These are phyloP conservation scores for Cyclospora cayetanensis DNA, from an alignment of 169 alveolate species.

Conservation along the genomic window DNA sequence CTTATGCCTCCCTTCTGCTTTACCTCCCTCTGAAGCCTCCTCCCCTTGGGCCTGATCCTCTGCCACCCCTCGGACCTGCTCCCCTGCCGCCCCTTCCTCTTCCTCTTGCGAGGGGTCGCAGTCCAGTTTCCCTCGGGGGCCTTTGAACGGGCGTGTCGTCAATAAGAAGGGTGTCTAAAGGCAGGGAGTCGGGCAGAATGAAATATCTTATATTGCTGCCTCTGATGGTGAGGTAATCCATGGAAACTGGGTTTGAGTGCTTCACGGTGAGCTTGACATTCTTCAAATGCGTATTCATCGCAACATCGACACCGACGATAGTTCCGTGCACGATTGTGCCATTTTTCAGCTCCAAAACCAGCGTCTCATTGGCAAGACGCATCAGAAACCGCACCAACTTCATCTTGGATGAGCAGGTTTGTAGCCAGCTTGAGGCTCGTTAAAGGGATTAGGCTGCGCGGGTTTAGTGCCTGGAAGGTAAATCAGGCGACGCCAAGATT, in stretches of 20 bases:
- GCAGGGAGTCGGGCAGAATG: constrained; percentile 86
- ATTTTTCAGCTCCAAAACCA: constrained; percentile 97
- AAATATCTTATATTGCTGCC: constrained; percentile 95
- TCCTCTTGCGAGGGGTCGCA: constrained; percentile 47
- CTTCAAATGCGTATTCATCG: constrained; percentile 98
- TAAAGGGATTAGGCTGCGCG: too few species aligned
- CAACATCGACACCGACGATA: constrained; percentile 96
- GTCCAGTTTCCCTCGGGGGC: constrained; percentile 62
- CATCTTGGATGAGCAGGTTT: constrained; percentile 83
- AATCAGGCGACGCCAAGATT: too few species aligned
- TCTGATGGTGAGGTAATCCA: constrained; percentile 94
- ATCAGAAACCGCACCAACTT: constrained; percentile 97
- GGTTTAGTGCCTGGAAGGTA: too few species aligned
- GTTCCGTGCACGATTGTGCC: constrained; percentile 97
- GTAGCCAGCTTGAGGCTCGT: background rate
- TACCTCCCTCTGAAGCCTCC: background rate
- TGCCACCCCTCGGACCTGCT: too few species aligned
- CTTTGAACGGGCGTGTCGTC: constrained; percentile 96
- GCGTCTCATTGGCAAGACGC: constrained; percentile 97
- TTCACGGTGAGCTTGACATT: constrained; percentile 96
- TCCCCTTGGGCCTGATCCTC: constrained; percentile 21
- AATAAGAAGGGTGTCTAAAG: constrained; percentile 94
- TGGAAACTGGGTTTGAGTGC: constrained; percentile 91
- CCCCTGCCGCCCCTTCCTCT: constrained; percentile 61
- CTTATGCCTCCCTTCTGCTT: background rate